Evolutionary conservation across 1,139 yeast species (phyloP), one percentile per base, ranked within the genome.

Genomic region (Pichia sp.): DNA sequence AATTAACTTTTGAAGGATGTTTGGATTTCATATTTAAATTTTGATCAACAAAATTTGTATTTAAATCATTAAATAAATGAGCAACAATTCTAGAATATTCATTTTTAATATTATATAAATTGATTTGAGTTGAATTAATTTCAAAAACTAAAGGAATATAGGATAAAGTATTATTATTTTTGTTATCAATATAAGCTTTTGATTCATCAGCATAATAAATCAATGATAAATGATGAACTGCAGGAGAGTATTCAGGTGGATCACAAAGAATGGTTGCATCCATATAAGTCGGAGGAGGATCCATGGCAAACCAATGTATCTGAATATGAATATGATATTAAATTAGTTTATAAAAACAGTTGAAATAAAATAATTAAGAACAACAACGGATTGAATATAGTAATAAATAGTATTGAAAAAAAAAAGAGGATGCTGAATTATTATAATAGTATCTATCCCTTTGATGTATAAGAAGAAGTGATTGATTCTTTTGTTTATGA

Each of bases 101-200:
- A 3, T 45, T 44, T 25, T 44, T 45, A 2, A 61, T 5, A 3
- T 43, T 38, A 36, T 61, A 60, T 11, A 63, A 38, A 46, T 60
- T 60, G 29, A 63, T 46, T 41, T 58, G 61, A 1, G 67, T 63
- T 9, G 66, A 63, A 47, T 64, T 62, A 29, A 64, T 53, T 44
- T 62, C 66, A 9, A 62, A 33, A 0, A 64, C 40, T 3, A 58
- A 51, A 1, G 66, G 66, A 27, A 45, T 34, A 38, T 56, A 60
- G 9, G 39, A 26, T 7, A 36, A 27, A 5, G 8, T 10, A 6
- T 28, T 29, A 11, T 34, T 10, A 7, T 18, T 39, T 3, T 27
- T 25, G 6, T 11, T 29, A n/a, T 35, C 34, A 7, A 29, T 7
- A 3, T n/a, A 18, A 7, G 27, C n/a, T 18, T 44, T 32, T 1